Percentiles rank a stretch among this genome's conserved stretches.
Conservation (phyloP, 257 asterid genomes). For the Solanum paucissectum region DNA sequence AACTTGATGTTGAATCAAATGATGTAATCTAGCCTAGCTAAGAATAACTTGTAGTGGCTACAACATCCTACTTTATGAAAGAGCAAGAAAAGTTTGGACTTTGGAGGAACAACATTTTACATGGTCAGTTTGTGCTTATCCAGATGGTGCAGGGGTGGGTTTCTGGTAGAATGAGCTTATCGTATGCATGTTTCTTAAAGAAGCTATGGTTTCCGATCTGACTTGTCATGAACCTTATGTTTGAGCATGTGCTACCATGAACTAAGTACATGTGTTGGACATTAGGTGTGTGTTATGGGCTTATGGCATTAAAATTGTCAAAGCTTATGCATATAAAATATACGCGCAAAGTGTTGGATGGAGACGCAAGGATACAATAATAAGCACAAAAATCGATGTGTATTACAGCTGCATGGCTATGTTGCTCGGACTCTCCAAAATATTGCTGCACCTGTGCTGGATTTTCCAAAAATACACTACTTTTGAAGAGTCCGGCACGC, state of each 20-base stretch:
- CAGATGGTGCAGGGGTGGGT: background rate
- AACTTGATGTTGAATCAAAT: background rate
- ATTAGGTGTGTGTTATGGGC: background rate
- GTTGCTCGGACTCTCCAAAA: background rate
- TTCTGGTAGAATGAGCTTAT: background rate
- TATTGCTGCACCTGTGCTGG: background rate
- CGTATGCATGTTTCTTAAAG: background rate
- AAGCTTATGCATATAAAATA: background rate
- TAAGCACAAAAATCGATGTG: background rate
- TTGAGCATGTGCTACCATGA: background rate
- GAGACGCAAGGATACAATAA: background rate
- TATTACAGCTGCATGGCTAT: background rate
- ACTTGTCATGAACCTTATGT: background rate
- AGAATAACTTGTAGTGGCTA: background rate
- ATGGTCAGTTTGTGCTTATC: background rate
- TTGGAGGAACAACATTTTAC: background rate
- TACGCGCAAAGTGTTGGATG: background rate
- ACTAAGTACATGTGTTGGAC: background rate
- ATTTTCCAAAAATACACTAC: background rate
- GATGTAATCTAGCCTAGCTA: background rate
- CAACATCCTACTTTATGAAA: background rate
- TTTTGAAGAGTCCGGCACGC: background rate
- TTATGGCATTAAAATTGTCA: background rate
- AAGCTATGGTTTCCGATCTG: background rate
- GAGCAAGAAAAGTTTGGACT: background rate